Evolutionary conservation across 768 basidiomycete species (phyloP), one percentile per base, ranked within the genome.

Genomic region (Coprinopsis cinerea): DNA sequence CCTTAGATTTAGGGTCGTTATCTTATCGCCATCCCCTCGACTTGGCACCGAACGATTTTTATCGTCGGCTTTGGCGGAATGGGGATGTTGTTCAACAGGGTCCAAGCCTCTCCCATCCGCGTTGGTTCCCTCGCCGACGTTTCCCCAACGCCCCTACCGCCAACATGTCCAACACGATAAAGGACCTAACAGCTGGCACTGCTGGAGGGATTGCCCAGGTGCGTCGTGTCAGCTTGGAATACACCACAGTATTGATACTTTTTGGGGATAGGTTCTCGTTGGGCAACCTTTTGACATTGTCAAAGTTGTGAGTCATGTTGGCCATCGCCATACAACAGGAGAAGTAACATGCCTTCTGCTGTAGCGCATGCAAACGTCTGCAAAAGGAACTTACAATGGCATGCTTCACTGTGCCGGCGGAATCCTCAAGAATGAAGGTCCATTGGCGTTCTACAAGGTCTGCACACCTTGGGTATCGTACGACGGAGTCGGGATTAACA

Each of bases 201-300:
- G 83, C 79, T n/a, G 92, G 92, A 41, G 92, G 92, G 44, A 83
- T 95, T 61, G 83, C 84, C 51, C 93, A 94, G 80, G 89, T 82
- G 43, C 43, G 53, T 48, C 13, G 25, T 48, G 28, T 46, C 22
- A 40, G 23, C 43, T 35, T 24, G 53, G 53, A 49, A 35, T 44
- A 56, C 55, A 42, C n/a, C n/a, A n/a, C n/a, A 60, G 54, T 42
- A 34, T 56, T 50, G 52, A 54, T 39, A 39, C 20, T 30, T 11
- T 18, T 10, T 18, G 48, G 53, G 30, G 47, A 18, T 47, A 90
- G 87, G 88, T 92, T 52, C 74, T 92, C 40, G 90, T 92, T 41
- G 92, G 91, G 42, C 90, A 95, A 66, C 93, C 93, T 11, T 97
- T 97, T 67, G 93, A 97, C 67, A 93, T 95, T 55, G 89, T 93